Evolutionary conservation across 2,329 filamentous ascomycete genomes (phyloP), one percentile per base, ranked within the genome.

Genomic region (Aspergillus proliferans): DNA sequence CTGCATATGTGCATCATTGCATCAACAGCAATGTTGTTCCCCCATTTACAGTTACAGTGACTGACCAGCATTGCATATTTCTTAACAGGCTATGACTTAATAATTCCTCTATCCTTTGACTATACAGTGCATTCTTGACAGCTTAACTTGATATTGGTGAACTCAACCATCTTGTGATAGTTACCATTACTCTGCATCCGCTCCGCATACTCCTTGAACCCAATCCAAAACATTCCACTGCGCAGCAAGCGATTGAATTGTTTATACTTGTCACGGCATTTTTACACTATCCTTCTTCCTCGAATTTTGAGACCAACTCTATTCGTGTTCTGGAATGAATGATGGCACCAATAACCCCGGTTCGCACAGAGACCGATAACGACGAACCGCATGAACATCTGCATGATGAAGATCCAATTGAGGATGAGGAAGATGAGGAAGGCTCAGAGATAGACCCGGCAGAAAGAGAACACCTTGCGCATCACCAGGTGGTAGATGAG

Each of bases 401-500:
- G 40, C 53, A 54, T 47, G 52, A 61, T 43, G 58, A 58, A 19
- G 64, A 65, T 22, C 63, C 66, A 22, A 36, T 49, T 24, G 56
- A 65, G 46, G 64, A 66, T 21, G 64, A 68, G 21, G 65, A 71
- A 15, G 63, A 68, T 14, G 60, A 64, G 21, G 39, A 60, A 34
- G 56, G 47, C 14, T 54, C 55, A 10, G 64, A 67, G 33, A 33
- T 63, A 44, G 60, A 68, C 47, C 57, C 63, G 18, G 48, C 54
- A 7, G 55, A 62, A 47, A 55, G 58, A 39, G 64, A 66, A 54
- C 54, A 59, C 30, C 51, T 63, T 26, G 61, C 61, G 48, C 57
- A 65, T 41, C 62, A 70, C 45, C 61, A 65, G 18, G 61, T 58
- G 42, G 57, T 75, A 21, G 66, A 73, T 47, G 61, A 64, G 6